Base-by-base conservation (phyloP, 345 rosid species). In the Iberis pinnata region DNA sequence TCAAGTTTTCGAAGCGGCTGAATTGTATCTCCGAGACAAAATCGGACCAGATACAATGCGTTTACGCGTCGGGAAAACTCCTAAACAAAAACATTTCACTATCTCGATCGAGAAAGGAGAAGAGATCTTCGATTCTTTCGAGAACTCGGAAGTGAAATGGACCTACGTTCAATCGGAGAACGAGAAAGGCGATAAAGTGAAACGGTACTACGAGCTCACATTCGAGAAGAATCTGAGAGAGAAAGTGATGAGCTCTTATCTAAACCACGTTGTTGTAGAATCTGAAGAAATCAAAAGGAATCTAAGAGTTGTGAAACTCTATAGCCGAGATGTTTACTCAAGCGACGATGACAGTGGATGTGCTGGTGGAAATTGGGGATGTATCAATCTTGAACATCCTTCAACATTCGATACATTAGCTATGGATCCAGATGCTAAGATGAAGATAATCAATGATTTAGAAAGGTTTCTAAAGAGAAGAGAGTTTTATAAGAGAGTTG, bases 341-440 rank as follows among this genome's bases (percentile, higher is more conserved):
- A 27, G n/a, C 6, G 33, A 63, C 4, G 70, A 69, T 15, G 78
- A 66, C 12, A 59, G 47, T 2, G 68, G 42, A 4, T 60, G 25
- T 6, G 53, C 41, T 0, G 44, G 58, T 19, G 60, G 65, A 16
- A 17, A 13, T 15, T 80, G 86, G 83, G 77, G 75, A 5, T 71
- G 72, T 2, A 35, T 80, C 39, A 71, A 48, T 18, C 69, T 80
- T 1, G 77, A 80, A 3, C 87, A 80, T 46, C 81, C 83, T 0
- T 56, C 81, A 0, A 80, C 74, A 0, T 77, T 80, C 43, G 83
- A 77, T 1, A 80, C 75, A 0, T 14, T 80, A 7, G 83, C 81
- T 0, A 60, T 81, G 73, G 83, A 76, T 31, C 51, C 73, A 0
- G 61, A 26, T 10, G 41, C 59, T 18, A 78, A 80, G 63, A 70